phyloP scores from a whole-genome alignment of 2,329 filamentous ascomycete genomes.

The Teratosphaeria viscida region DNA sequence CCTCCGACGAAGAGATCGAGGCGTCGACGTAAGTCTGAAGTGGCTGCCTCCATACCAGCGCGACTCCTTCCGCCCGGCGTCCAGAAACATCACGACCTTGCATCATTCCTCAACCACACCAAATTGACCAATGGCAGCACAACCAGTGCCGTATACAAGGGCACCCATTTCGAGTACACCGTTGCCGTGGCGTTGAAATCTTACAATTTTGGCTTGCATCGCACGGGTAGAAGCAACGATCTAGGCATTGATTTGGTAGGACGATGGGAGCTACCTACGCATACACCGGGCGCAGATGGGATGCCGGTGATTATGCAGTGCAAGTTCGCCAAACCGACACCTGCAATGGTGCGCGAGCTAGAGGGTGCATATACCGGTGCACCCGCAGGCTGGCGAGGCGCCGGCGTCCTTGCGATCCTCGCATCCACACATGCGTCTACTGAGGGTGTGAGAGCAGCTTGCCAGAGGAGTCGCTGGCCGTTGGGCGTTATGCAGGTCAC shows the following conservation, averaged over 20 bases:
- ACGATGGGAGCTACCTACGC: conserved; percentile 50
- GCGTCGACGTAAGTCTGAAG: neutral
- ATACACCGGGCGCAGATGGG: conserved; percentile 10
- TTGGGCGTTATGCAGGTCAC: conserved; percentile 61
- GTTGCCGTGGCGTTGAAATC: conserved; percentile 45
- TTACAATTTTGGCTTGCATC: conserved; percentile 54
- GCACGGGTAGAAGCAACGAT: conserved; percentile 58
- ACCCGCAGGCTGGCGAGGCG: conserved; percentile 59
- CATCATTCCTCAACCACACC: conserved; percentile 56
- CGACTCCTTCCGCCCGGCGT: conserved; percentile 16
- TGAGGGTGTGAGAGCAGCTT: conserved; percentile 63
- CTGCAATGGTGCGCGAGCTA: conserved; percentile 59
- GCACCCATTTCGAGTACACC: conserved; percentile 70
- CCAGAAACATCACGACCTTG: conserved; percentile 50
- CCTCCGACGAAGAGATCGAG: neutral
- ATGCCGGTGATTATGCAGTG: conserved; percentile 52
- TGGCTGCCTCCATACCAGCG: conserved; percentile 6
- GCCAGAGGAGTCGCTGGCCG: conserved; percentile 57
- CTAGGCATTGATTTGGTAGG: conserved; percentile 66
- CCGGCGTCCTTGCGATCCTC: conserved; percentile 58
- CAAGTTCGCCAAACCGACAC: conserved; percentile 47
- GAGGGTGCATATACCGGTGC: conserved; percentile 68
- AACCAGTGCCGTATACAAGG: conserved; percentile 52
- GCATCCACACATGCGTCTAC: conserved; percentile 62
- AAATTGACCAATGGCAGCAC: conserved; percentile 45